Evolutionary conservation across 2,329 filamentous ascomycete genomes (phyloP).

Genomic region (Neonectria sp.): DNA sequence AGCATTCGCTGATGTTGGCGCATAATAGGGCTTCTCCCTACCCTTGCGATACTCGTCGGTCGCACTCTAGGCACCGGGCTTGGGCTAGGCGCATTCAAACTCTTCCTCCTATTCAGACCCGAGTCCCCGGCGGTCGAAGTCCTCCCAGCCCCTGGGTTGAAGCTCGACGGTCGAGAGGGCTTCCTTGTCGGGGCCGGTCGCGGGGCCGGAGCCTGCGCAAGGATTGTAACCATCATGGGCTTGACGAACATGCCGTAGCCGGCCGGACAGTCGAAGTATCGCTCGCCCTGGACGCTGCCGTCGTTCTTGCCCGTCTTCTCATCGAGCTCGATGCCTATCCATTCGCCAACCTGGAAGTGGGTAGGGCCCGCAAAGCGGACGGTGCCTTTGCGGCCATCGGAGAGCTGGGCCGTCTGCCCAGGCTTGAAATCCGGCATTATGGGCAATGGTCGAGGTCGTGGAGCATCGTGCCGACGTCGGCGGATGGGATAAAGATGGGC

Average conservation of each 20-base stretch:
- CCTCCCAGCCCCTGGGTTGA: constrained; percentile 57
- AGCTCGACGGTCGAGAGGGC: constrained; percentile 65
- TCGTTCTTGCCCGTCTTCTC: constrained; percentile 92
- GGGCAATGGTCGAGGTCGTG: constrained; percentile 39
- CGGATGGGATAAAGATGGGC: constrained; percentile 13
- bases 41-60: constrained; percentile 70
- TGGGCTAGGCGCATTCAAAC: constrained; percentile 80
- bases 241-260: constrained; percentile 88
- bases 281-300: constrained; percentile 87
- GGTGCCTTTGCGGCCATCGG: constrained; percentile 81
- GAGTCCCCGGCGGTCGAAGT: constrained; percentile 65
- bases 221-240: constrained; percentile 75
- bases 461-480: constrained; percentile 52
- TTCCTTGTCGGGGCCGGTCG: constrained; percentile 58
- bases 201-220: constrained; percentile 63
- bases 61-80: constrained; percentile 75
- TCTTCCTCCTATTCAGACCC: constrained; percentile 74
- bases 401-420: constrained; percentile 85
- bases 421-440: constrained; percentile 69
- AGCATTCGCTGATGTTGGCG: constrained; percentile 32
- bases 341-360: constrained; percentile 84
- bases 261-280: constrained; percentile 90
- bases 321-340: constrained; percentile 91
- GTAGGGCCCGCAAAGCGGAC: constrained; percentile 88
- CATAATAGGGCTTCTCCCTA: constrained; percentile 53